A percentile compares a stretch with the other conserved stretches of the same genome.
phyloP scores from a whole-genome alignment of 495 filamentous ascomycete genomes.

The Penicillium ochrochloron region DNA sequence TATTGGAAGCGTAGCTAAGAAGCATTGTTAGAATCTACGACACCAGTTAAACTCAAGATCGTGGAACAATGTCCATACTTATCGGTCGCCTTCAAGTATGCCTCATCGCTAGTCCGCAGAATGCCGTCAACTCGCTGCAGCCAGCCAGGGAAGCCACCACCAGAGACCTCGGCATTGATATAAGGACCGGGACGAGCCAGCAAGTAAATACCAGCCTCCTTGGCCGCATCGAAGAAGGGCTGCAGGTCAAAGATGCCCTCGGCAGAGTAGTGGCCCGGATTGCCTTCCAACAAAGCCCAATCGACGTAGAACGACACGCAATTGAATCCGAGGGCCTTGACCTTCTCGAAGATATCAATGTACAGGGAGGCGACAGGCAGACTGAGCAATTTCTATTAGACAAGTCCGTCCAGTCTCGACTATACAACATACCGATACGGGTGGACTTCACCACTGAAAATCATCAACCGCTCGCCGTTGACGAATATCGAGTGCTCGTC shows the following conservation, averaged over 20 bases:
- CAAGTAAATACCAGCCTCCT: constrained; percentile 71
- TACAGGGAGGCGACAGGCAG: constrained; percentile 74
- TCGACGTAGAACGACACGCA: constrained; percentile 75
- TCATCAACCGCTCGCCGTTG: constrained; percentile 69
- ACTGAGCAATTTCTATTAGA: constrained; percentile 37
- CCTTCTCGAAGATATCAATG: constrained; percentile 79
- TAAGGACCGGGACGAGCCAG: constrained; percentile 74
- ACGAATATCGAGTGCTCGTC: constrained; percentile 77
- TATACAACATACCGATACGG: constrained; percentile 56
- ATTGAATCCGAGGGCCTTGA: constrained; percentile 77
- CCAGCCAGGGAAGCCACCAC: constrained; percentile 70
- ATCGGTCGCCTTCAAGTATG: constrained; percentile 68
- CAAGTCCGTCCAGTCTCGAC: neutral
- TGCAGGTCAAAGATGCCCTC: constrained; percentile 71
- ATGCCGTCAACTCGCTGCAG: constrained; percentile 64
- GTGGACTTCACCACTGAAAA: constrained; percentile 77
- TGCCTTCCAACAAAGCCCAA: constrained; percentile 82
- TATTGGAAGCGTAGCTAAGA: constrained; percentile 43
- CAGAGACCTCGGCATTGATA: constrained; percentile 68
- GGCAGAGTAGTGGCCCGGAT: constrained; percentile 67
- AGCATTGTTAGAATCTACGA: constrained; percentile 4
- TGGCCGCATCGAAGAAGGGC: constrained; percentile 74
- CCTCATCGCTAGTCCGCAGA: constrained; percentile 61
- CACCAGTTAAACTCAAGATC: neutral
- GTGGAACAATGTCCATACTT: constrained; percentile 37